These are phyloP conservation scores for Penicillium canescens DNA, from an alignment of 495 filamentous ascomycete species.

Conservation along the genomic window DNA sequence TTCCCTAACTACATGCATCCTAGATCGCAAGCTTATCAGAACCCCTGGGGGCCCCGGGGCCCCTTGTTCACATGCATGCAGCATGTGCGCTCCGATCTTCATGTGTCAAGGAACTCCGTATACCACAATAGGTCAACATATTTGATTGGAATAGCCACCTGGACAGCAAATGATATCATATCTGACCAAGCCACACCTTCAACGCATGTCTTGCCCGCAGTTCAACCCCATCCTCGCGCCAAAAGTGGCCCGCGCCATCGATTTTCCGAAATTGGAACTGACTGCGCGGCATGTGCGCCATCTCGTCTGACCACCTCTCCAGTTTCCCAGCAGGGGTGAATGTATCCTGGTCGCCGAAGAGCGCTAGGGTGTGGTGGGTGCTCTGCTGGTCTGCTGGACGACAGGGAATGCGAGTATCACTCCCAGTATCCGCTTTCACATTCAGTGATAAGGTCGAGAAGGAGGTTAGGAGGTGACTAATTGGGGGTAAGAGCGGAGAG, in stretches of 20 bases:
- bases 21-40: too few species aligned
- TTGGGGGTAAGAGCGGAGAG: slow-evolving; percentile 71
- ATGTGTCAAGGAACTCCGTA: background rate
- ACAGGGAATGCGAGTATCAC: slow-evolving; percentile 36
- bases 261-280: slow-evolving; percentile 59
- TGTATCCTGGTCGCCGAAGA: slow-evolving; percentile 73
- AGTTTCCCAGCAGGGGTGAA: slow-evolving; percentile 73
- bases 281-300: slow-evolving; percentile 41
- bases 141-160: background rate
- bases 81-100: background rate
- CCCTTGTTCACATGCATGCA: slow-evolving; percentile 2
- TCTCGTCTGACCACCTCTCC: slow-evolving; percentile 65
- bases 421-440: slow-evolving; percentile 19
- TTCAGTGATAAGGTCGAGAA: slow-evolving; percentile 43
- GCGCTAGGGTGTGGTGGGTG: slow-evolving; percentile 60
- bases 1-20: too few species aligned
- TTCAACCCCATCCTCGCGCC: slow-evolving; percentile 66
- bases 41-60: background rate
- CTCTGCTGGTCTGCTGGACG: slow-evolving; percentile 54
- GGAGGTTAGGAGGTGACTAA: slow-evolving; percentile 58
- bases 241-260: slow-evolving; percentile 78
- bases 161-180: background rate
- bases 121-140: background rate
- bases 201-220: slow-evolving; percentile 49
- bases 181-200: slow-evolving; percentile 41